Percentiles rank a stretch among this genome's conserved stretches.
phyloP scores from a whole-genome alignment of 352 stramenopile genomes.

The Globisporangium yorkense region DNA sequence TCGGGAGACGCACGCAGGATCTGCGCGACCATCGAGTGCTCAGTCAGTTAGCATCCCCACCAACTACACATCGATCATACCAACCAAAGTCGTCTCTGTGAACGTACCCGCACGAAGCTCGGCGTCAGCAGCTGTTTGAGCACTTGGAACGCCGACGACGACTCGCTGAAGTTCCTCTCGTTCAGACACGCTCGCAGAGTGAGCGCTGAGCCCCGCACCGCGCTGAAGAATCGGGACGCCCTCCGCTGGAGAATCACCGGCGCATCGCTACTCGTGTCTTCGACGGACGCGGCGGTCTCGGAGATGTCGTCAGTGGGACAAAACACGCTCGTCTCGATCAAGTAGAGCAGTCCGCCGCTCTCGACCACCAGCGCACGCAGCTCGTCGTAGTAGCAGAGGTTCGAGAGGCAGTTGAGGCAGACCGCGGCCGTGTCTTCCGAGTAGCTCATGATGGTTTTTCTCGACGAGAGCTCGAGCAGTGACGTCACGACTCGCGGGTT shows the following conservation, averaged over 20 bases:
- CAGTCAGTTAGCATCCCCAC: not conserved
- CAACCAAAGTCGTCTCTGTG: not conserved
- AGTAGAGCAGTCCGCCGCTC: constrained; percentile 52
- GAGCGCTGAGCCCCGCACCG: constrained; percentile 50
- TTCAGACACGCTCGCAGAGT: constrained; percentile 52
- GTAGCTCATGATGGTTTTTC: constrained; percentile 51
- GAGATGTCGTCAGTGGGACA: constrained; percentile 47
- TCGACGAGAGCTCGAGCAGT: constrained; percentile 53
- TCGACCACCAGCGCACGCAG: constrained; percentile 50
- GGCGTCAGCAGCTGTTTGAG: constrained; percentile 76
- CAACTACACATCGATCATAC: not conserved
- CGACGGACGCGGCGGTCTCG: constrained; percentile 11
- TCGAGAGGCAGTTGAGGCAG: constrained; percentile 52
- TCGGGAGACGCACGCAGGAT: constrained; percentile 52
- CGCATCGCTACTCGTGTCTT: constrained; percentile 20
- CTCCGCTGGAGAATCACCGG: constrained; percentile 18
- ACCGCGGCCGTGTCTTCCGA: constrained; percentile 53
- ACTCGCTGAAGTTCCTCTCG: constrained; percentile 31
- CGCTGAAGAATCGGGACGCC: constrained; percentile 37
- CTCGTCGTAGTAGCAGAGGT: constrained; percentile 55
- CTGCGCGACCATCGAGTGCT: constrained; percentile 14
- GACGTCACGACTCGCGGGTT: constrained; percentile 54
- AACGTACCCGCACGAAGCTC: constrained; percentile 62
- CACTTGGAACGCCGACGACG: constrained; percentile 34
- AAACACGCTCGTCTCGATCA: constrained; percentile 63